Conservation (phyloP, 2,329 filamentous ascomycete genomes). For the Ophiostoma novo-ulmi region DNA sequence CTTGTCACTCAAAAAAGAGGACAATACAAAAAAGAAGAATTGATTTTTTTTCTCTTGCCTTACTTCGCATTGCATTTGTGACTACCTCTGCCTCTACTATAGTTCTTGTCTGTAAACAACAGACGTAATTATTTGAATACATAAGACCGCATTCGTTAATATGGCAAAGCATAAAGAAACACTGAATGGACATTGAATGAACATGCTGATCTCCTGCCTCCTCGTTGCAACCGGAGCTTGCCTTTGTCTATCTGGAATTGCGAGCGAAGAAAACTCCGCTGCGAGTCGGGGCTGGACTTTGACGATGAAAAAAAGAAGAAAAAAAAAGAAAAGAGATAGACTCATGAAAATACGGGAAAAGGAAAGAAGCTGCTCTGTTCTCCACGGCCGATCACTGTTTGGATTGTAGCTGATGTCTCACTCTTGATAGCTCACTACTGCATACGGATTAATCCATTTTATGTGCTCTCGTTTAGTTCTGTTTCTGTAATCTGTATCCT, state of each 20-base stretch:
- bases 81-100: background rate
- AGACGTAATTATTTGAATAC: background rate
- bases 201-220: background rate
- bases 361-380: slow-evolving; percentile 13
- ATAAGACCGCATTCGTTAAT: background rate
- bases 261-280: background rate
- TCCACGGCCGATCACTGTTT: slow-evolving; percentile 12
- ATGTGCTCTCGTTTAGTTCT: background rate
- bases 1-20: slow-evolving; percentile 8
- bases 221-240: background rate
- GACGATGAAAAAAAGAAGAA: background rate
- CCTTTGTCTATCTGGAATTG: background rate
- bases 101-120: background rate
- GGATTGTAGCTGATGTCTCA: slow-evolving; percentile 1
- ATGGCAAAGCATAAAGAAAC: background rate
- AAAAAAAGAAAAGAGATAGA: background rate
- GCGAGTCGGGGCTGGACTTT: background rate
- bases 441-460: background rate
- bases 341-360: no score
- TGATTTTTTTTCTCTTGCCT: slow-evolving; percentile 2
- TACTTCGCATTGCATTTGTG: background rate
- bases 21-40: slow-evolving; percentile 12
- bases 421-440: background rate
- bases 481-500: background rate
- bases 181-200: background rate